Percentiles rank a stretch among this genome's conserved stretches.
phyloP scores from a whole-genome alignment of 202 grass and related monocot species.

The Miscanthus sacchariflorus region DNA sequence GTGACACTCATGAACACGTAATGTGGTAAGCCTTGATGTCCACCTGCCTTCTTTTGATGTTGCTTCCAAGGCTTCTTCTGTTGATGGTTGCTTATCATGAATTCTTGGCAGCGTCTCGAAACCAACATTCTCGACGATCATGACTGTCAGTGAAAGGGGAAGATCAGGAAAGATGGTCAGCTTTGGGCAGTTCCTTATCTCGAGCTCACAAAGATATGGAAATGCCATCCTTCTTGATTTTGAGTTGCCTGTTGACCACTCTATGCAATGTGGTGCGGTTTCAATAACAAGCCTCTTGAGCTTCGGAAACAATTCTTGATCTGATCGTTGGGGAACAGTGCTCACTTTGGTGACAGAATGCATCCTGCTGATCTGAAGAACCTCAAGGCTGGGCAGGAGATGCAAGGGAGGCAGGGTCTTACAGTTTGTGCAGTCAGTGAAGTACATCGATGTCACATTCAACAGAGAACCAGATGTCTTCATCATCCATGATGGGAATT shows the following conservation, averaged over 20 bases:
- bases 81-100: conserved; percentile 10
- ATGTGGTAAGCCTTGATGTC: conserved; percentile 52
- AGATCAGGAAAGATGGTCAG: conserved; percentile 44
- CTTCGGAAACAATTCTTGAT: conserved; percentile 44
- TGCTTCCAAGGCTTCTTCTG: conserved; percentile 5
- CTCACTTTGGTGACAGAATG: conserved; percentile 30
- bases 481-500: conserved; percentile 45
- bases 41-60: conserved; percentile 44
- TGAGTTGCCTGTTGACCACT: conserved; percentile 44
- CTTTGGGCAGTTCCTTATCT: conserved; percentile 53
- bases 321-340: conserved; percentile 13
- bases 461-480: conserved; percentile 19
- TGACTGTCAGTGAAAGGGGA: conserved; percentile 35
- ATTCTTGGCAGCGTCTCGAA: conserved; percentile 47
- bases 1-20: conserved; percentile 46
- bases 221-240: conserved; percentile 30
- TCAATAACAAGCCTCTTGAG: conserved; percentile 52
- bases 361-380: conserved; percentile 51
- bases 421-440: conserved; percentile 45
- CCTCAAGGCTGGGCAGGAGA: conserved; percentile 42
- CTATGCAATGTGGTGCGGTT: conserved; percentile 22
- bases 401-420: conserved; percentile 47
- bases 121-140: conserved; percentile 45
- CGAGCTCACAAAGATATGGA: conserved; percentile 48
- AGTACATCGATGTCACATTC: conserved; percentile 34